These are phyloP conservation scores for Murraya koenigii DNA, from an alignment of 345 rosid species.

Conservation along the genomic window DNA sequence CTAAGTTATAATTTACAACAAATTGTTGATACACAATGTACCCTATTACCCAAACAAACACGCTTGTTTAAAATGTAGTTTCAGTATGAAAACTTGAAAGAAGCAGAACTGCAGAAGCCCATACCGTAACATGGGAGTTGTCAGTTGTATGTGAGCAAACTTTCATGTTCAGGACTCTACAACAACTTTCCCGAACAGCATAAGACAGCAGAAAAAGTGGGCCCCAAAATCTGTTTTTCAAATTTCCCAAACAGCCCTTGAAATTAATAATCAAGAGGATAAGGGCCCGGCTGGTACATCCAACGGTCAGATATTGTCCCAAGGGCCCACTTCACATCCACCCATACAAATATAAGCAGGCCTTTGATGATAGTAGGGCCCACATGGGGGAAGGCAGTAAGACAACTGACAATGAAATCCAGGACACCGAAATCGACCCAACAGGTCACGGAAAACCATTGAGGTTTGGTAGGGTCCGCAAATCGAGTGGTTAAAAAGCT, in stretches of 20 bases:
- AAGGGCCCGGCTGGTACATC: background rate
- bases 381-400: constrained; percentile 9
- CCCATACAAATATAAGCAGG: background rate
- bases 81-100: background rate
- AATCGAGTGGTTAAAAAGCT: constrained; percentile 20
- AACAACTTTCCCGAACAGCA: constrained; percentile 16
- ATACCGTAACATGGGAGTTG: background rate
- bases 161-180: background rate
- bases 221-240: background rate
- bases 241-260: background rate
- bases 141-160: background rate
- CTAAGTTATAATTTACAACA: too few relatives aligned
- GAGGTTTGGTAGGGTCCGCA: constrained; percentile 16
- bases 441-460: constrained; percentile 8
- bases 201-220: background rate
- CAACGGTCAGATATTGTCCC: constrained; percentile 15
- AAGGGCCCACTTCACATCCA: background rate
- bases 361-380: constrained; percentile 5
- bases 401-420: constrained; percentile 21
- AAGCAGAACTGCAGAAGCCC: constrained; percentile 10
- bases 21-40: too few relatives aligned
- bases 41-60: too few relatives aligned
- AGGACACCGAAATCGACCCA: constrained; percentile 29
- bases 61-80: too few relatives aligned
- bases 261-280: background rate